Percentiles rank a stretch among this genome's conserved stretches.
Conservation (phyloP, 371 early-diverging fungal genomes). For the Mortierella sp. region DNA sequence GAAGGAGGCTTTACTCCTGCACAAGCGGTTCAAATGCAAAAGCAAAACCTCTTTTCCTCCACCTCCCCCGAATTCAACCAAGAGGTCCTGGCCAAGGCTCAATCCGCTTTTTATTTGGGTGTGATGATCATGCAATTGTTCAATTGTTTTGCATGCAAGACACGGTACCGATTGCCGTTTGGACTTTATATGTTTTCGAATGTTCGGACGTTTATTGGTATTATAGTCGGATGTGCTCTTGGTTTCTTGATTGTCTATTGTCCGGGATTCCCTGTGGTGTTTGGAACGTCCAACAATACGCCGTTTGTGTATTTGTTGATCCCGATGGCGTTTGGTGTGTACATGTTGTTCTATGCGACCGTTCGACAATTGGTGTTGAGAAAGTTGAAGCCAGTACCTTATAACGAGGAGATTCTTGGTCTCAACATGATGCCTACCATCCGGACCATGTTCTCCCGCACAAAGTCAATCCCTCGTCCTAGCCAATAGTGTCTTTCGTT, state of each 20-base stretch:
- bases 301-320: slow-evolving; percentile 80
- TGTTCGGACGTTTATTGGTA: slow-evolving; percentile 67
- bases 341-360: slow-evolving; percentile 74
- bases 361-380: slow-evolving; percentile 67
- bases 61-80: not conserved
- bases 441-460: slow-evolving; percentile 1
- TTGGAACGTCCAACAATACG: slow-evolving; percentile 65
- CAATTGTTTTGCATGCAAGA: slow-evolving; percentile 91
- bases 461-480: slow-evolving; percentile 13
- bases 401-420: slow-evolving; percentile 76
- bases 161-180: slow-evolving; percentile 73
- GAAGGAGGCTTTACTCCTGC: slow-evolving; percentile 60
- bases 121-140: slow-evolving; percentile 85
- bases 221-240: slow-evolving; percentile 67
- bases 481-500: not conserved
- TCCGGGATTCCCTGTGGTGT: slow-evolving; percentile 78
- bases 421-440: slow-evolving; percentile 71
- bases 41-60: slow-evolving; percentile 32
- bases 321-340: slow-evolving; percentile 77
- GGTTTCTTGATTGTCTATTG: slow-evolving; percentile 76
- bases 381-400: slow-evolving; percentile 60
- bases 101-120: slow-evolving; percentile 78
- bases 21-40: slow-evolving; percentile 64
- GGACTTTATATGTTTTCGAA: slow-evolving; percentile 83
- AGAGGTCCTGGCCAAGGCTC: slow-evolving; percentile 71